Evolutionary conservation across 2,329 filamentous ascomycete species (phyloP).

Genomic region (Aspergillus fijiensis): DNA sequence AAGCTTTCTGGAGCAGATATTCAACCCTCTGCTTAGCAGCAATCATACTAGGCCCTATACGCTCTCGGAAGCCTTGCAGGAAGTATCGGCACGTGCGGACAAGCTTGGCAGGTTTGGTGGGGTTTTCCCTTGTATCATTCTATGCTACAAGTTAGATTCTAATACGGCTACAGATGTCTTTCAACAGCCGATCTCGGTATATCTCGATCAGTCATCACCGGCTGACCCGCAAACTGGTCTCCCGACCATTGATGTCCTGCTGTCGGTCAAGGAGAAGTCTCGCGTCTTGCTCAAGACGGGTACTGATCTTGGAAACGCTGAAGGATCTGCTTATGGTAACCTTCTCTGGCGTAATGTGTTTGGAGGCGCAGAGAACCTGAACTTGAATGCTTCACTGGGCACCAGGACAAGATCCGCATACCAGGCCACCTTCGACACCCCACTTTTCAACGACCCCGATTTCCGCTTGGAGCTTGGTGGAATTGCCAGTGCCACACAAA

Average conservation of each 20-base stretch:
- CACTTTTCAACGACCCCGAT: slow-evolving; percentile 81
- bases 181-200: slow-evolving; percentile 76
- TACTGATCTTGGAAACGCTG: slow-evolving; percentile 88
- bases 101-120: slow-evolving; percentile 80
- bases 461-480: slow-evolving; percentile 75
- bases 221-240: slow-evolving; percentile 61
- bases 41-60: slow-evolving; percentile 70
- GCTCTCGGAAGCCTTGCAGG: slow-evolving; percentile 72
- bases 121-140: slow-evolving; percentile 20
- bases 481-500: slow-evolving; percentile 79
- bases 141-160: slow-evolving; percentile 9
- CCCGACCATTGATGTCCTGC: slow-evolving; percentile 77
- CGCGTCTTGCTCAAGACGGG: slow-evolving; percentile 88
- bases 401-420: slow-evolving; percentile 91
- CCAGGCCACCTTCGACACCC: slow-evolving; percentile 79
- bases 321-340: slow-evolving; percentile 90
- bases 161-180: slow-evolving; percentile 68
- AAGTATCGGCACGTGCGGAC: slow-evolving; percentile 67
- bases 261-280: slow-evolving; percentile 75
- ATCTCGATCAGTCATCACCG: slow-evolving; percentile 73
- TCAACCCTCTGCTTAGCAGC: slow-evolving; percentile 72
- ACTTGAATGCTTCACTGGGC: slow-evolving; percentile 81
- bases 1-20: slow-evolving; percentile 77
- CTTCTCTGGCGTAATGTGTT: slow-evolving; percentile 87
- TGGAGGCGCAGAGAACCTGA: slow-evolving; percentile 86